Evolutionary conservation across 2,329 filamentous ascomycete species (phyloP).

Genomic region (Sordariomycetes sp.): DNA sequence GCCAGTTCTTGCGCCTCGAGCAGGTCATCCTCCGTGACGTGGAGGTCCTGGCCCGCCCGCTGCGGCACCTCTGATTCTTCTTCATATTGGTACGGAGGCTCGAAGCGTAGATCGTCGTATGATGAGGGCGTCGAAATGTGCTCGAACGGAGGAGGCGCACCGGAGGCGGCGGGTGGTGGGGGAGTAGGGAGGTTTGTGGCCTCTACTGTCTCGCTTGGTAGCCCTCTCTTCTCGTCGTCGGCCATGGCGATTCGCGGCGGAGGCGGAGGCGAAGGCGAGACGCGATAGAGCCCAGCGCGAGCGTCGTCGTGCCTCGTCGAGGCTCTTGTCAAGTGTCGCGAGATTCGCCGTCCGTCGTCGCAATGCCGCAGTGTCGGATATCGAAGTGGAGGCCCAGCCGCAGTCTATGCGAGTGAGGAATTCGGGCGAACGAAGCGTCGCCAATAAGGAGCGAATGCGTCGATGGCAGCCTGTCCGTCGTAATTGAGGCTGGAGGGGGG

Average conservation of each 20-base stretch:
- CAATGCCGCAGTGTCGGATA: too few relatives aligned
- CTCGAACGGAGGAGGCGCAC: too few relatives aligned
- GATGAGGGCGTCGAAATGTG: too few relatives aligned
- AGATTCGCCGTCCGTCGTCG: too few relatives aligned
- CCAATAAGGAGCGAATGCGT: too few relatives aligned
- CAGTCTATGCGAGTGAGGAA: too few relatives aligned
- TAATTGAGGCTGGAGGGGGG: too few relatives aligned
- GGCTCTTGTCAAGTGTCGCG: neutral
- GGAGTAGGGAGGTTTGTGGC: neutral
- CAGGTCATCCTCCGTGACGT: conserved; percentile 36
- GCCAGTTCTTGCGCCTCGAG: conserved; percentile 35
- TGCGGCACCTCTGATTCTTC: conserved; percentile 1
- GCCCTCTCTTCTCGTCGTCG: conserved; percentile 4
- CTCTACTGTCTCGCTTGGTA: neutral
- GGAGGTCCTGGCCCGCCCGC: conserved; percentile 22
- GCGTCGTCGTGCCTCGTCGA: too few relatives aligned
- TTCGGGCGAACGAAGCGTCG: too few relatives aligned
- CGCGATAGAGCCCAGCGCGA: neutral
- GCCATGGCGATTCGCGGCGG: conserved; percentile 1
- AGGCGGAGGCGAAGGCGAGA: neutral
- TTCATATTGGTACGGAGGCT: neutral
- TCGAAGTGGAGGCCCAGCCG: too few relatives aligned
- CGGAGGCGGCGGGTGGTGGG: neutral
- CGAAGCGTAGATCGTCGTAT: neutral
- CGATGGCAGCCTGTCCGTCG: too few relatives aligned